Percentiles rank a stretch among this genome's conserved stretches.
Conservation (phyloP, 2,329 filamentous ascomycete genomes). For the Fusarium torulosum region DNA sequence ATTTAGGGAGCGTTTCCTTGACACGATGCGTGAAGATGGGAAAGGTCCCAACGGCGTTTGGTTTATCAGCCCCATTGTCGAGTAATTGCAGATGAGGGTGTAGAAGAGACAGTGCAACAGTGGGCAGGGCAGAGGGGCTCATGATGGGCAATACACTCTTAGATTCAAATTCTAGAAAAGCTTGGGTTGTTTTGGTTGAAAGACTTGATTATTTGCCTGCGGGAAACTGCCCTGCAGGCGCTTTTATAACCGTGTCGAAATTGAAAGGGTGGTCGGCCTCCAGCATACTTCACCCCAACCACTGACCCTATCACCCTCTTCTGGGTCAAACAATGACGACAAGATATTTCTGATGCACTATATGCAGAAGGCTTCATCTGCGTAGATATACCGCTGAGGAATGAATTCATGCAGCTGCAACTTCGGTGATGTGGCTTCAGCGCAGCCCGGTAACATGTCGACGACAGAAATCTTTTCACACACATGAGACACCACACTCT, state of each 20-base stretch:
- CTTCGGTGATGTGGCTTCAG: too few relatives aligned
- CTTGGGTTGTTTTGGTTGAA: not conserved
- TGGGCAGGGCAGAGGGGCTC: not conserved
- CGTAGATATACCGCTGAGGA: too few relatives aligned
- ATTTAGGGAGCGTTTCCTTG: not conserved
- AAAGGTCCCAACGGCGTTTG: rapidly evolving
- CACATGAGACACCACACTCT: too few relatives aligned
- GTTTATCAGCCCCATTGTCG: rapidly evolving
- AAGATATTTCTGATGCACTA: not conserved
- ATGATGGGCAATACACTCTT: not conserved
- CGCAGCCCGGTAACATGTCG: too few relatives aligned
- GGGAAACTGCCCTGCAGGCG: too few relatives aligned
- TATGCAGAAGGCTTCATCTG: too few relatives aligned
- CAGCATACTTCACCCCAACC: not conserved
- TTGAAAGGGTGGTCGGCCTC: not conserved
- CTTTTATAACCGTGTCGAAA: not conserved
- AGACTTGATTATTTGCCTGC: not conserved
- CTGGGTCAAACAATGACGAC: not conserved
- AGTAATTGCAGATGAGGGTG: not conserved
- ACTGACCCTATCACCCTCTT: not conserved
- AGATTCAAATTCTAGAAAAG: not conserved
- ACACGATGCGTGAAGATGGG: not conserved
- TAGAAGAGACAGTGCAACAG: not conserved
- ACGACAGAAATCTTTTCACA: too few relatives aligned
- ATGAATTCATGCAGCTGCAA: too few relatives aligned